Percentiles rank a stretch among this genome's conserved stretches.
These are phyloP conservation scores for Albizia julibrissin DNA, from an alignment of 306 rosid genomes.

Conservation along the genomic window DNA sequence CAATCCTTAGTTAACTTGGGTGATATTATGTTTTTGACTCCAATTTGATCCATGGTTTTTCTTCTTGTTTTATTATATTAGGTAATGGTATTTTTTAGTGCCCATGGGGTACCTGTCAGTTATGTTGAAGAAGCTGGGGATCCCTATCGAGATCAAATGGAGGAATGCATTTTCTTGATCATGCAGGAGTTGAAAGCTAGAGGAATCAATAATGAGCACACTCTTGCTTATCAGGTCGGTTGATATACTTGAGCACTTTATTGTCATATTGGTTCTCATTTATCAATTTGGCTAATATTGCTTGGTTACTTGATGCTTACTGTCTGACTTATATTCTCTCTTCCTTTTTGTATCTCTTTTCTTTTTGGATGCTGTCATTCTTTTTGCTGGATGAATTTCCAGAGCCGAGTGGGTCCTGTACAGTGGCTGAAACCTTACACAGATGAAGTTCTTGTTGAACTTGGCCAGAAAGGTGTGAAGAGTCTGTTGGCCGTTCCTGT, in stretches of 20 bases:
- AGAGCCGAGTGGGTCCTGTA: conserved; percentile 99
- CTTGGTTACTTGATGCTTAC: conserved; percentile 11
- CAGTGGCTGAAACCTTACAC: conserved; percentile 99
- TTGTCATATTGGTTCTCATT: conserved; percentile 11
- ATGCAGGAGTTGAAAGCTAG: conserved; percentile 95
- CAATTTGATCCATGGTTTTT: conserved; percentile 20
- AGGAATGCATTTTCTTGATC: conserved; percentile 85
- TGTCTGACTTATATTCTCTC: neutral
- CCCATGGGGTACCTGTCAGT: conserved; percentile 97
- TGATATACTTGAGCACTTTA: neutral
- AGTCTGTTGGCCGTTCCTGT: conserved; percentile 98
- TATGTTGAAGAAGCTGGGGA: conserved; percentile 95
- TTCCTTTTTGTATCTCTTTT: conserved; percentile 12
- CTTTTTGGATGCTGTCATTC: conserved; percentile 1
- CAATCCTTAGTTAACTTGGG: neutral
- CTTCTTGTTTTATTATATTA: conserved; percentile 28
- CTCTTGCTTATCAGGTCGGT: conserved; percentile 94
- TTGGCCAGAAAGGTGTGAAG: conserved; percentile 89
- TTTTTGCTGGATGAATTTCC: conserved; percentile 39
- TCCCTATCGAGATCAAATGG: conserved; percentile 98
- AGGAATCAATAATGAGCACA: conserved; percentile 79
- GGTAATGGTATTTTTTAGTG: conserved; percentile 97
- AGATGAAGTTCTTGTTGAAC: conserved; percentile 94
- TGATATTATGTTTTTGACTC: conserved; percentile 18
- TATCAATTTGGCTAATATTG: conserved; percentile 1